Percentiles rank a stretch among this genome's conserved stretches.
These are phyloP conservation scores for Thraustochytrium sp. DNA, from an alignment of 352 stramenopile genomes.

Conservation along the genomic window DNA sequence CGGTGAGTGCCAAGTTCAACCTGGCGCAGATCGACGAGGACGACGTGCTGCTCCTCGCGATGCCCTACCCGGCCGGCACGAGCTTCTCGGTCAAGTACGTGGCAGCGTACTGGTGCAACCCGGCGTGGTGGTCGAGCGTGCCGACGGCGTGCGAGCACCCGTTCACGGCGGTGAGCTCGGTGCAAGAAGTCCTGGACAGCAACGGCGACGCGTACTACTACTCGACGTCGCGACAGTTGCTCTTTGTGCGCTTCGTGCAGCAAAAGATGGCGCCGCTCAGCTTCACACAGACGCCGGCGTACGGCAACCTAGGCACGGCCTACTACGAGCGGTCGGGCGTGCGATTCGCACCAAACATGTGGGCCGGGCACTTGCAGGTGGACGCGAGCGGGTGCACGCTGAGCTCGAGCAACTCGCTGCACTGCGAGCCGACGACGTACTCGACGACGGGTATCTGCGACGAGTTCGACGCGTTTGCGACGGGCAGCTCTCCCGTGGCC, in stretches of 20 bases:
- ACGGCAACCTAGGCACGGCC: background rate
- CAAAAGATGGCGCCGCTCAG: background rate
- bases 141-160: background rate
- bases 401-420: too few relatives aligned
- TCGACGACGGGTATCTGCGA: too few relatives aligned
- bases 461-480: too few relatives aligned
- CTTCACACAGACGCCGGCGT: background rate
- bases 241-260: background rate
- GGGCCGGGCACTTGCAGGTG: too few relatives aligned
- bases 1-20: background rate
- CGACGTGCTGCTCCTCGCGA: background rate
- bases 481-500: too few relatives aligned
- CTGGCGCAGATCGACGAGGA: slow-evolving; percentile 10
- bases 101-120: slow-evolving; percentile 16
- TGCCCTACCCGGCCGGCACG: background rate
- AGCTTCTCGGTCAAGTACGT: background rate
- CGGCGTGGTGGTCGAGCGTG: too few relatives aligned
- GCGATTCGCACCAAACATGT: background rate
- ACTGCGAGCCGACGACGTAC: too few relatives aligned
- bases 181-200: background rate
- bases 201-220: slow-evolving; percentile 17
- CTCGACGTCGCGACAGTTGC: background rate
- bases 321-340: background rate
- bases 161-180: background rate
- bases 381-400: too few relatives aligned